Conservation (phyloP, 1,284 basidiomycete species). For the Ustilago tritici region DNA sequence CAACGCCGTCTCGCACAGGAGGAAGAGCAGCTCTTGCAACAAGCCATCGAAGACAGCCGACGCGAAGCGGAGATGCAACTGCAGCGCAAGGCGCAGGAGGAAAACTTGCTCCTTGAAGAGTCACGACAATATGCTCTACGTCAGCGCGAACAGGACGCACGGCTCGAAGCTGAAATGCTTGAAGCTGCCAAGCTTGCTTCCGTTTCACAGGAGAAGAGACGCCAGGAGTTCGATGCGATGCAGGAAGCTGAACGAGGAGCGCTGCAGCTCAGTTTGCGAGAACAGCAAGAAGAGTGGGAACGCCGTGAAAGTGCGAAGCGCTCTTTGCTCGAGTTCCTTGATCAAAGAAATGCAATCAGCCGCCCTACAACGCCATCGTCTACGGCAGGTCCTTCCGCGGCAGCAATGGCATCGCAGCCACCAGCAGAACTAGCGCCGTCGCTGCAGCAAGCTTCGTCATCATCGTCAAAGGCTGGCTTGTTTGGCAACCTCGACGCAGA, state of each 20-base stretch:
- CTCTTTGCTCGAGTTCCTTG: conserved; percentile 39
- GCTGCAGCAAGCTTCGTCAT: neutral
- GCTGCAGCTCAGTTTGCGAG: conserved; percentile 39
- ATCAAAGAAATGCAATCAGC: conserved; percentile 1
- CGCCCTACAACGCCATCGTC: conserved; percentile 6
- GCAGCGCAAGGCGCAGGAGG: conserved; percentile 18
- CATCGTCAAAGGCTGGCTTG: neutral
- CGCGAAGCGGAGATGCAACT: conserved; percentile 35
- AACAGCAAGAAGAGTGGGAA: conserved; percentile 54
- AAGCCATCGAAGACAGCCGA: conserved; percentile 41
- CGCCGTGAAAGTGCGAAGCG: conserved; percentile 47
- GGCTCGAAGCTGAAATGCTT: conserved; percentile 30
- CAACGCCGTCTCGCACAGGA: conserved; percentile 33
- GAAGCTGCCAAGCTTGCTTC: conserved; percentile 39
- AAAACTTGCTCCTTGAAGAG: conserved; percentile 38
- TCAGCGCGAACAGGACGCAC: conserved; percentile 25
- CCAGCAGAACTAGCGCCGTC: neutral
- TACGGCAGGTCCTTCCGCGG: neutral
- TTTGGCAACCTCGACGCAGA: conserved; percentile 32
- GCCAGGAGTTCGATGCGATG: conserved; percentile 19
- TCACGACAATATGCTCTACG: conserved; percentile 39
- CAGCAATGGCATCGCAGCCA: neutral
- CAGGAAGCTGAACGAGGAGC: conserved; percentile 41
- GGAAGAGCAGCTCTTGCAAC: conserved; percentile 36
- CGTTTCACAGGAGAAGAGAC: conserved; percentile 17